Evolutionary conservation across 257 asterid genomes (phyloP).

Genomic region (Eucommia ulmoides): DNA sequence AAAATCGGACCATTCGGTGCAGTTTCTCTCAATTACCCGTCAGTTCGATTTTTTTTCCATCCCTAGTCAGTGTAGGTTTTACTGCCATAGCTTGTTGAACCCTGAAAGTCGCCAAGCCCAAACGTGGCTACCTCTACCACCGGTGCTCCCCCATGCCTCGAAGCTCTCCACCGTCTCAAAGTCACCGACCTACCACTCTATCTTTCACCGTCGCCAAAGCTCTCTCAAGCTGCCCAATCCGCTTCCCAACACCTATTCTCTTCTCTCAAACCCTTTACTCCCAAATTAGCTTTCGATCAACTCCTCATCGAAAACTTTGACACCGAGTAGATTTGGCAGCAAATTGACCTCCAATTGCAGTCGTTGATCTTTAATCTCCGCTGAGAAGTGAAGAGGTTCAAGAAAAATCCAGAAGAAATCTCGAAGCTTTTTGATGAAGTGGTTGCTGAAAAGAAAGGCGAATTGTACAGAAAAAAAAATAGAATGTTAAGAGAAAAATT

Average conservation of each 20-base stretch:
- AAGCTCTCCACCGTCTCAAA: conserved; percentile 44
- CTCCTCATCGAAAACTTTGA: conserved; percentile 56
- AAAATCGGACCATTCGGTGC: too few species aligned
- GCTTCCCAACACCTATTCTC: conserved; percentile 53
- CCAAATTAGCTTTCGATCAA: conserved; percentile 43
- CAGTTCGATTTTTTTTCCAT: too few species aligned
- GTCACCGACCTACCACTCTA: conserved; percentile 53
- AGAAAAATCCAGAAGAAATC: conserved; percentile 53
- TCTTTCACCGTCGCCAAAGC: conserved; percentile 57
- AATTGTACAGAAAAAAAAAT: conserved; percentile 6
- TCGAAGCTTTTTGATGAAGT: conserved; percentile 18
- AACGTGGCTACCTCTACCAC: neutral
- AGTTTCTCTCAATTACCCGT: too few species aligned
- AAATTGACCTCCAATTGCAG: conserved; percentile 73
- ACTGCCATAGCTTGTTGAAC: too few species aligned
- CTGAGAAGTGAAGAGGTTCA: conserved; percentile 47
- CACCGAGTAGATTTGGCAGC: conserved; percentile 91
- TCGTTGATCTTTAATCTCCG: conserved; percentile 52
- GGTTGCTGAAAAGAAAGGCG: conserved; percentile 4
- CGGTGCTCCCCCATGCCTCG: conserved; percentile 11
- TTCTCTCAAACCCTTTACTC: conserved; percentile 45
- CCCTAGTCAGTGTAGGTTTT: too few species aligned
- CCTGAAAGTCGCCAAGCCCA: neutral
- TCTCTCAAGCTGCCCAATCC: conserved; percentile 53
- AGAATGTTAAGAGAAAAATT: conserved; percentile 16